Evolutionary conservation across 2,329 filamentous ascomycete species (phyloP).

Genomic region (Aureobasidium vineae): DNA sequence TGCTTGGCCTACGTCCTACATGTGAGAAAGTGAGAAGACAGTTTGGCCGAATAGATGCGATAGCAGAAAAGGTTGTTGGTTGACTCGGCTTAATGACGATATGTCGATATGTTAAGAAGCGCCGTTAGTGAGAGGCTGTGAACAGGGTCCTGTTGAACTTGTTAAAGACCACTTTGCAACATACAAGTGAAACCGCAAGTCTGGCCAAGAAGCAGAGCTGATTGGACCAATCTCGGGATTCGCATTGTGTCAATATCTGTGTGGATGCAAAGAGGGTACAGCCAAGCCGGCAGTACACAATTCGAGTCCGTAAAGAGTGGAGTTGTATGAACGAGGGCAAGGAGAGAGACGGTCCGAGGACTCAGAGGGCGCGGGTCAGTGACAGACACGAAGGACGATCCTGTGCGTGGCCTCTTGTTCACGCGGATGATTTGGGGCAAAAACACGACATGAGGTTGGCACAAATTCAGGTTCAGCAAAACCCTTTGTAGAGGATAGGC

Average conservation of each 20-base stretch:
- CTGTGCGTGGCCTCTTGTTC: slow-evolving; percentile 11
- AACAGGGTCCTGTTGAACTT: background rate
- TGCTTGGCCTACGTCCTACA: slow-evolving; percentile 17
- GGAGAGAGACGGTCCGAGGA: slow-evolving; percentile 13
- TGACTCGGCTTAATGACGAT: background rate
- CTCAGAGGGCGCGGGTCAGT: background rate
- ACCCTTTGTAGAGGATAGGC: background rate
- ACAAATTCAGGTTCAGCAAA: background rate
- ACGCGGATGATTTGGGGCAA: slow-evolving; percentile 11
- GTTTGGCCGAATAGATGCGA: background rate
- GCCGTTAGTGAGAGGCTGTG: background rate
- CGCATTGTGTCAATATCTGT: slow-evolving; percentile 19
- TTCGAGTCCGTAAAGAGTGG: slow-evolving; percentile 9
- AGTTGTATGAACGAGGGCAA: slow-evolving; percentile 17
- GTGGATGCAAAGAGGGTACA: slow-evolving; percentile 9
- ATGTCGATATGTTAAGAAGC: background rate
- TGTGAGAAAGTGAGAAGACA: background rate
- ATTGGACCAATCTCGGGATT: slow-evolving; percentile 13
- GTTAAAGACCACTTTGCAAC: background rate
- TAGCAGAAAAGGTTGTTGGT: background rate
- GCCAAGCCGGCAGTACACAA: slow-evolving; percentile 20
- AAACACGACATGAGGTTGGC: background rate
- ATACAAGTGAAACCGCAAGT: background rate
- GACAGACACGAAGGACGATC: background rate
- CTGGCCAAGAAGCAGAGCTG: slow-evolving; percentile 1